Evolutionary conservation across 192 early-diverging fungal genomes (phyloP).

Genomic region (Podila minutissima): DNA sequence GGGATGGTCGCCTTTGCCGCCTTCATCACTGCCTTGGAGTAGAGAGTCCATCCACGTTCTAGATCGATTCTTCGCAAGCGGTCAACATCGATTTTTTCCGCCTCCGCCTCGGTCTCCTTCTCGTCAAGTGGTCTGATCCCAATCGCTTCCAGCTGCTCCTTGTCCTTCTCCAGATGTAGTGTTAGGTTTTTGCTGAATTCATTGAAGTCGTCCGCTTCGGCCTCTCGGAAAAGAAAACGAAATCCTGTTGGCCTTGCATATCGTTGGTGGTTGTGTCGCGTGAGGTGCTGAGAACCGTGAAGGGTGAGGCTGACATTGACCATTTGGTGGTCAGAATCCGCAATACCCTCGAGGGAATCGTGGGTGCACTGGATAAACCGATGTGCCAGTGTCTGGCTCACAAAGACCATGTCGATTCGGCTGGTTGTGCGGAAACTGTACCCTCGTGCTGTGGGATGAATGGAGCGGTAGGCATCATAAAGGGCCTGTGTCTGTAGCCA

Average conservation of each 20-base stretch:
- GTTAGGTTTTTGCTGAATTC: background rate
- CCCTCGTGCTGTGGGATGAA: too few species aligned
- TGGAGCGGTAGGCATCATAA: too few species aligned
- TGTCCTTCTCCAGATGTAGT: background rate
- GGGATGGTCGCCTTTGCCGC: slow-evolving; percentile 8
- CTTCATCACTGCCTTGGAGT: background rate
- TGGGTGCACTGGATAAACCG: too few species aligned
- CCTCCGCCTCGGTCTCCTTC: background rate
- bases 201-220: background rate
- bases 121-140: too few species aligned
- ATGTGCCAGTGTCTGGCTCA: too few species aligned
- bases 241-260: background rate
- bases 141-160: background rate
- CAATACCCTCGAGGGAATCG: too few species aligned
- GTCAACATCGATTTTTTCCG: background rate
- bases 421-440: too few species aligned
- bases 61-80: background rate
- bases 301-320: background rate
- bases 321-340: background rate
- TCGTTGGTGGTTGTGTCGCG: background rate
- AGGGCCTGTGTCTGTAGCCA: too few species aligned
- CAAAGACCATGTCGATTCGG: too few species aligned
- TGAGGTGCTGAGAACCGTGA: background rate
- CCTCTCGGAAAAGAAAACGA: background rate
- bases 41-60: background rate